These are phyloP conservation scores for Bremia lactucae DNA, from an alignment of 352 stramenopile genomes.

Conservation along the genomic window DNA sequence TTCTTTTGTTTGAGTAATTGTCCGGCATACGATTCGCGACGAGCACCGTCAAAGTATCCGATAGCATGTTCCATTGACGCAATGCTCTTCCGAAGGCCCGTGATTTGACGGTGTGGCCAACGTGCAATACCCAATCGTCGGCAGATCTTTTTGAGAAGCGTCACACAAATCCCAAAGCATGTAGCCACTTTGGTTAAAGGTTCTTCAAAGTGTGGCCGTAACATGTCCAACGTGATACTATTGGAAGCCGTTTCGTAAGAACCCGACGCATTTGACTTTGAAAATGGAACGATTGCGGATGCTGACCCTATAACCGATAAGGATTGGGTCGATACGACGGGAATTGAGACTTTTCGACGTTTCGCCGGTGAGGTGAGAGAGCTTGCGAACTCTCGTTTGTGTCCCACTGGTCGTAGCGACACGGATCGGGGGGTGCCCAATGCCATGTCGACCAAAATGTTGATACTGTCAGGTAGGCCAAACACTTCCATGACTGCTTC, in stretches of 20 bases:
- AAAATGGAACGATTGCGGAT: slow-evolving; percentile 5
- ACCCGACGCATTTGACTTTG: slow-evolving; percentile 20
- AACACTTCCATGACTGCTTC: slow-evolving; percentile 21
- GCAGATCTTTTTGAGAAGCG: slow-evolving; percentile 82
- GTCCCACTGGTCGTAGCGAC: slow-evolving; percentile 8
- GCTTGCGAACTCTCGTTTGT: slow-evolving; percentile 9
- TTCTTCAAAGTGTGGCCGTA: slow-evolving; percentile 79
- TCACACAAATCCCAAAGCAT: slow-evolving; percentile 74
- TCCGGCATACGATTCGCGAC: slow-evolving; percentile 56
- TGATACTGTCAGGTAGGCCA: slow-evolving; percentile 3
- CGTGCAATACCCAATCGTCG: slow-evolving; percentile 64
- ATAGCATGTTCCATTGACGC: slow-evolving; percentile 79
- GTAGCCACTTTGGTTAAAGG: slow-evolving; percentile 67
- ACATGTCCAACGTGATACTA: slow-evolving; percentile 73
- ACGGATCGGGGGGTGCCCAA: background rate
- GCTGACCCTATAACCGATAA: slow-evolving; percentile 5
- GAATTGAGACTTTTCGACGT: slow-evolving; percentile 16
- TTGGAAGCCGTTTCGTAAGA: slow-evolving; percentile 65
- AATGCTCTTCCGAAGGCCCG: slow-evolving; percentile 79
- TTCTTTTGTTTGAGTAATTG: slow-evolving; percentile 66
- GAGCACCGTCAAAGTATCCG: slow-evolving; percentile 57
- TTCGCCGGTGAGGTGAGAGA: slow-evolving; percentile 8
- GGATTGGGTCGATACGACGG: slow-evolving; percentile 10
- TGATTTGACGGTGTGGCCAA: slow-evolving; percentile 82
- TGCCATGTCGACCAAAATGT: background rate